phyloP scores from a whole-genome alignment of 306 rosid genomes.

The Fragaria vesca region DNA sequence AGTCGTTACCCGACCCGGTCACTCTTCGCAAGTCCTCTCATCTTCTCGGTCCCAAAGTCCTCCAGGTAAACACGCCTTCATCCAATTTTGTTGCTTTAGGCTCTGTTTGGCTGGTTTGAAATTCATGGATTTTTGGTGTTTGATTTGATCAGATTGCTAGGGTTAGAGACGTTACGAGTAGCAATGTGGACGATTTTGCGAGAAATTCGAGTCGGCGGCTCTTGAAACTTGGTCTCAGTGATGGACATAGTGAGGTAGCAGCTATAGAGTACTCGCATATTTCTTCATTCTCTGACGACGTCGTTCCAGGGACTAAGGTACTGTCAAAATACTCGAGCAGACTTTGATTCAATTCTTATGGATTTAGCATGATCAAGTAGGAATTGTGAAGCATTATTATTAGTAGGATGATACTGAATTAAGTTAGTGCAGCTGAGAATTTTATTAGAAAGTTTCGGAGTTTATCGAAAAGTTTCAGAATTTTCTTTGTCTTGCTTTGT shows the following conservation, averaged over 20 bases:
- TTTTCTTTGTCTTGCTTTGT: not conserved
- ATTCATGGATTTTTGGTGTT: not conserved
- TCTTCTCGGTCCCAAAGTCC: slow-evolving; percentile 69
- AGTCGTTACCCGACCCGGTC: slow-evolving; percentile 62
- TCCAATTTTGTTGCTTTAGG: not conserved
- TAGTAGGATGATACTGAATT: not conserved
- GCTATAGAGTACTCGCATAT: slow-evolving; percentile 68
- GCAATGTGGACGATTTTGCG: slow-evolving; percentile 49
- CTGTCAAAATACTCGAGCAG: not conserved
- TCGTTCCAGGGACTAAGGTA: slow-evolving; percentile 93
- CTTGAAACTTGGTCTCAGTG: slow-evolving; percentile 62
- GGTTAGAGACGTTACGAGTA: slow-evolving; percentile 62
- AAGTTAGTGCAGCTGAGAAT: too few relatives aligned
- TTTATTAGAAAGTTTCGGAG: not conserved
- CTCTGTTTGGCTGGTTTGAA: slow-evolving; percentile 12
- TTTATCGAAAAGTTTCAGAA: not conserved
- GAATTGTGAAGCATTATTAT: not conserved
- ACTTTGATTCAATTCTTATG: not conserved
- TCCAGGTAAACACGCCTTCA: slow-evolving; percentile 51
- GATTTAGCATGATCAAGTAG: not conserved
- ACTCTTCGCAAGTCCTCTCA: slow-evolving; percentile 50
- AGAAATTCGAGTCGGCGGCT: slow-evolving; percentile 53
- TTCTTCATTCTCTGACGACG: slow-evolving; percentile 51
- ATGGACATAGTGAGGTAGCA: slow-evolving; percentile 76
- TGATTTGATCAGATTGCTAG: slow-evolving; percentile 60